These are phyloP conservation scores for Ilyonectria sp. DNA, from an alignment of 2,329 filamentous ascomycete genomes.

Conservation along the genomic window DNA sequence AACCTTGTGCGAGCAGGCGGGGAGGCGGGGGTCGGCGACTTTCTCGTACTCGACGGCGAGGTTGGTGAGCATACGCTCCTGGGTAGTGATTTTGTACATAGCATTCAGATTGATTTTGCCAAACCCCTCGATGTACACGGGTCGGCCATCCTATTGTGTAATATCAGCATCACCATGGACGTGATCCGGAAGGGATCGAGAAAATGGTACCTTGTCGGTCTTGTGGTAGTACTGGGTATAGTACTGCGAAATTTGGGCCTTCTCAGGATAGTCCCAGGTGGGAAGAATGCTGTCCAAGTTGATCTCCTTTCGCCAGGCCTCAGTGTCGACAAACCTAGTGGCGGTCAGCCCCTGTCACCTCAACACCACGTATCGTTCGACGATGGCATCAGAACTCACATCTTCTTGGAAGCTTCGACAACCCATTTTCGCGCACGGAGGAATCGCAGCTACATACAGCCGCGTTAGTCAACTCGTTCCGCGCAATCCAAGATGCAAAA, in stretches of 20 bases:
- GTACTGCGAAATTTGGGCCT: slow-evolving; percentile 85
- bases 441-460: slow-evolving; percentile 79
- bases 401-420: slow-evolving; percentile 85
- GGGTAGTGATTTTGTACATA: slow-evolving; percentile 94
- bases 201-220: slow-evolving; percentile 79
- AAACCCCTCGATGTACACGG: slow-evolving; percentile 96
- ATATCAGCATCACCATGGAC: slow-evolving; percentile 36
- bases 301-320: slow-evolving; percentile 92
- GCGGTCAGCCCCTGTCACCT: slow-evolving; percentile 44
- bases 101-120: slow-evolving; percentile 91
- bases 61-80: slow-evolving; percentile 96
- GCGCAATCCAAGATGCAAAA: background rate
- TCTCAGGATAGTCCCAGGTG: slow-evolving; percentile 90
- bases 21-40: slow-evolving; percentile 91
- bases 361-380: slow-evolving; percentile 37
- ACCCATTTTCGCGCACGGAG: slow-evolving; percentile 96
- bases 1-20: slow-evolving; percentile 93
- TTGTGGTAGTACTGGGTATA: slow-evolving; percentile 99
- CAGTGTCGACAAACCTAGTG: slow-evolving; percentile 87
- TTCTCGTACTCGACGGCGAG: slow-evolving; percentile 98
- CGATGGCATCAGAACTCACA: slow-evolving; percentile 67
- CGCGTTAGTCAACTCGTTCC: slow-evolving; percentile 6
- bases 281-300: slow-evolving; percentile 86
- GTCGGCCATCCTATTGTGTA: slow-evolving; percentile 84
- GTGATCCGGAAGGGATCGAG: background rate